Percentiles rank a stretch among this genome's conserved stretches.
Conservation (phyloP, 257 asterid genomes). For the Solanum rostratum region DNA sequence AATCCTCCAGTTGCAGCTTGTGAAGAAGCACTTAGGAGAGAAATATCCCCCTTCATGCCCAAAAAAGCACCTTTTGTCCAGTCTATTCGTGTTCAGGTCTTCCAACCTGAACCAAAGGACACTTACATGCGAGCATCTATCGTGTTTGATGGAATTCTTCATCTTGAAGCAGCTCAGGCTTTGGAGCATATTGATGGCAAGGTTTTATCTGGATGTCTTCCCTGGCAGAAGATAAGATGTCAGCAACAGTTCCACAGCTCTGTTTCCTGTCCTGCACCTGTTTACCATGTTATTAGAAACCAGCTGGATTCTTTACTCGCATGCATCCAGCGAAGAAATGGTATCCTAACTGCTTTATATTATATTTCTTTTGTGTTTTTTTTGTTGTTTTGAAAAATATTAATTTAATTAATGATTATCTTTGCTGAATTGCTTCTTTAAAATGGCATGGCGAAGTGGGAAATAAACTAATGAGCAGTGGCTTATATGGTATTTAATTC, state of each 20-base stretch:
- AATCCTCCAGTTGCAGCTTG: conserved; percentile 43
- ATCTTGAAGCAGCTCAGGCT: conserved; percentile 90
- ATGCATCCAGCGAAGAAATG: conserved; percentile 33
- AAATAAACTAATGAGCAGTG: not conserved
- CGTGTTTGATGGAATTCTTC: conserved; percentile 68
- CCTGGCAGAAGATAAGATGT: conserved; percentile 84
- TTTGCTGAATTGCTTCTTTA: not conserved
- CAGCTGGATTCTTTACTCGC: conserved; percentile 42
- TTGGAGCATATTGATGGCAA: conserved; percentile 65
- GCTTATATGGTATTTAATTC: not conserved
- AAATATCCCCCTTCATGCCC: conserved; percentile 71
- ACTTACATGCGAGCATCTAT: conserved; percentile 49
- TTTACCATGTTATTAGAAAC: conserved; percentile 44
- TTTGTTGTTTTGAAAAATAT: not conserved
- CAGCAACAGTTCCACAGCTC: conserved; percentile 60
- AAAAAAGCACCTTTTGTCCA: conserved; percentile 37
- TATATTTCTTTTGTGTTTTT: not conserved
- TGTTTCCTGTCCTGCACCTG: conserved; percentile 71
- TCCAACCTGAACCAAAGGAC: conserved; percentile 47
- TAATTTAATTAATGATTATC: not conserved
- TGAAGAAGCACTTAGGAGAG: conserved; percentile 63
- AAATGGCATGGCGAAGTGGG: not conserved
- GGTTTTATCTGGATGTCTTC: conserved; percentile 54
- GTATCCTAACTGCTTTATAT: conserved; percentile 17
- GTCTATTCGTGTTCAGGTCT: conserved; percentile 57